A percentile compares a stretch with the other conserved stretches of the same genome.
phyloP scores from a whole-genome alignment of 495 filamentous ascomycete species.

The Penicillium psychrofluorescens region DNA sequence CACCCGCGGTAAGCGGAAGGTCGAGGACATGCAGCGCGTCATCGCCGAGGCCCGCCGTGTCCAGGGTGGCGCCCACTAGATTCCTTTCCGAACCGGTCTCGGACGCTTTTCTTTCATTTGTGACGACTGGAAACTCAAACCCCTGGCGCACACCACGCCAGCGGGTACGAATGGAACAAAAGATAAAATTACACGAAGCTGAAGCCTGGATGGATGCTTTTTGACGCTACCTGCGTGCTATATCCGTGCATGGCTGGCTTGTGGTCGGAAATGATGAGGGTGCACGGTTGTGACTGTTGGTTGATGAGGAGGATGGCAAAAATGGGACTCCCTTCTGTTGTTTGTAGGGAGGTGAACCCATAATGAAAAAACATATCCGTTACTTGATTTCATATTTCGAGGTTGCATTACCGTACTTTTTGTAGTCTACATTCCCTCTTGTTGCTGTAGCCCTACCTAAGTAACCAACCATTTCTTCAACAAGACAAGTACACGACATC shows the following conservation, averaged over 20 bases:
- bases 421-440: neutral
- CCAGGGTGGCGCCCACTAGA: constrained; percentile 58
- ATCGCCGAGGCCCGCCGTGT: constrained; percentile 89
- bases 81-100: constrained; percentile 21
- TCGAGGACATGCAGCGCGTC: constrained; percentile 93
- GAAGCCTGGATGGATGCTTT: constrained; percentile 1
- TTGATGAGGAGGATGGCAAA: constrained; percentile 26
- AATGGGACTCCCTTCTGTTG: constrained; percentile 20
- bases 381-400: constrained; percentile 8
- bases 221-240: constrained; percentile 5
- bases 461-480: too few relatives aligned
- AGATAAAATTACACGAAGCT: constrained; percentile 9
- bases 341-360: constrained; percentile 20
- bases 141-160: constrained; percentile 15
- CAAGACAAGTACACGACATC: too few relatives aligned
- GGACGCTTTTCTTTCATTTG: constrained; percentile 22
- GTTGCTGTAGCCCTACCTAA: too few relatives aligned
- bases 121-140: constrained; percentile 20
- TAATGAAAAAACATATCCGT: constrained; percentile 25
- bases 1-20: constrained; percentile 95
- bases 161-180: constrained; percentile 8
- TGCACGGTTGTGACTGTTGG: constrained; percentile 16
- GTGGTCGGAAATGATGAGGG: constrained; percentile 19
- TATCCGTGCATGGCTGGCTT: constrained; percentile 14
- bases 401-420: neutral